A percentile compares a stretch with the other conserved stretches of the same genome.
Conservation (phyloP, 1,284 basidiomycete genomes). For the Moesziomyces sp. region DNA sequence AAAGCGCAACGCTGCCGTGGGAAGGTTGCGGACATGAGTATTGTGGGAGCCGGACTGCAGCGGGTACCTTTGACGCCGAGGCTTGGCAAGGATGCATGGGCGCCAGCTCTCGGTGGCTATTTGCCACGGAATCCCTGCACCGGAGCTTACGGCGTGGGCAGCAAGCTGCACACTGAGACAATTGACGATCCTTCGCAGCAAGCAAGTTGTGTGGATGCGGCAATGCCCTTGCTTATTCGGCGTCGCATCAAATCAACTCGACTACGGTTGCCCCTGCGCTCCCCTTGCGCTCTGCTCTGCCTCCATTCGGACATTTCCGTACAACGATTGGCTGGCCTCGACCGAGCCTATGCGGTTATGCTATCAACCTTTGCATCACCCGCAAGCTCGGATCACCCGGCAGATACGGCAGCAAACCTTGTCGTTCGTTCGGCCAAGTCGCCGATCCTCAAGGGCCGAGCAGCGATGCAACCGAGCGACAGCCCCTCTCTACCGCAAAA, state of each 20-base stretch:
- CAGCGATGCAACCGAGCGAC: not conserved
- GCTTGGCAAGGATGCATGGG: constrained; percentile 7
- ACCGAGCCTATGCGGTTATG: not conserved
- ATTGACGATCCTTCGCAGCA: no score
- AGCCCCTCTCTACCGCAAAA: not conserved
- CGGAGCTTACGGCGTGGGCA: no score
- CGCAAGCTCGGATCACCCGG: not conserved
- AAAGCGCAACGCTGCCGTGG: not conserved
- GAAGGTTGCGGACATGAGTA: not conserved
- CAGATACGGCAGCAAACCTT: not conserved
- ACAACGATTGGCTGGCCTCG: not conserved
- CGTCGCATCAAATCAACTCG: no score
- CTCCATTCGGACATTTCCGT: not conserved
- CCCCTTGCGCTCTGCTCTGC: not conserved
- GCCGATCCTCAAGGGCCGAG: not conserved
- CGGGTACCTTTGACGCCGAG: not conserved
- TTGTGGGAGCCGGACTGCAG: not conserved
- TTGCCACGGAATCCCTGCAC: no score
- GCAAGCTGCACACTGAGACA: no score
- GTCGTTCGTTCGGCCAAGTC: not conserved
- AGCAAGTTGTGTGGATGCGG: no score
- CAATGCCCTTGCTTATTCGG: no score
- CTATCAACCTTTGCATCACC: not conserved
- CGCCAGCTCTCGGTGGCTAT: no score
- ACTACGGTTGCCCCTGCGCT: no score